Percentiles rank a stretch among this genome's conserved stretches.
Conservation (phyloP, 2,329 filamentous ascomycete genomes). For the Scleromitrula shiraiana region DNA sequence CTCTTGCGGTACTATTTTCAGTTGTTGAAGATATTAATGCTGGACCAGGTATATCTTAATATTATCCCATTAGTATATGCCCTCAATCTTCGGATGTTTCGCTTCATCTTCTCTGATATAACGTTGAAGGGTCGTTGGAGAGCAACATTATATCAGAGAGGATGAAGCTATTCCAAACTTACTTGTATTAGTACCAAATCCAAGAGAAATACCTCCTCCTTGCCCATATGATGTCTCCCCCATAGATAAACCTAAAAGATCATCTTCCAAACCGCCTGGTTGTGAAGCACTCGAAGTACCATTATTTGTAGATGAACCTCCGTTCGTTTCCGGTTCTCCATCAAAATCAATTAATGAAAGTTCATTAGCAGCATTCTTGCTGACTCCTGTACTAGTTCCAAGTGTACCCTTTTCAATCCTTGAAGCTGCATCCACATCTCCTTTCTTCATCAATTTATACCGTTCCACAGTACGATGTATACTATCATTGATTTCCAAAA, state of each 20-base stretch:
- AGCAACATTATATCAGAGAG: too few species aligned
- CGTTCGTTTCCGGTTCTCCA: constrained; percentile 50
- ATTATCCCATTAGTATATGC: constrained; percentile 26
- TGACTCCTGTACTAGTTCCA: constrained; percentile 56
- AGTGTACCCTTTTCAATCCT: constrained; percentile 77
- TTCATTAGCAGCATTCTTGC: constrained; percentile 63
- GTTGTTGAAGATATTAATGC: constrained; percentile 56
- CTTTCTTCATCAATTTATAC: constrained; percentile 94
- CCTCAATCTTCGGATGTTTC: too few species aligned
- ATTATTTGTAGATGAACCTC: constrained; percentile 37
- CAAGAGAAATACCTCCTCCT: constrained; percentile 75
- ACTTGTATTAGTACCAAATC: constrained; percentile 65
- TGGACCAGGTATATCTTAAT: constrained; percentile 58
- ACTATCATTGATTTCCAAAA: constrained; percentile 96
- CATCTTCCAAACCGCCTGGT: constrained; percentile 71
- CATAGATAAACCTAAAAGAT: constrained; percentile 82
- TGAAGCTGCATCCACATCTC: constrained; percentile 75
- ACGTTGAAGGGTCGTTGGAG: too few species aligned
- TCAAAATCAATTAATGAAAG: constrained; percentile 92
- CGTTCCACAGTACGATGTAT: constrained; percentile 95
- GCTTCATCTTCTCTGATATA: too few species aligned
- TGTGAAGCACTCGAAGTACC: constrained; percentile 30
- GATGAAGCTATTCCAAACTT: too few species aligned
- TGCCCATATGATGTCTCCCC: constrained; percentile 56
- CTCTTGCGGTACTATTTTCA: constrained; percentile 49